phyloP scores from a whole-genome alignment of 2,329 filamentous ascomycete species.

The Colletotrichum gigasporum region DNA sequence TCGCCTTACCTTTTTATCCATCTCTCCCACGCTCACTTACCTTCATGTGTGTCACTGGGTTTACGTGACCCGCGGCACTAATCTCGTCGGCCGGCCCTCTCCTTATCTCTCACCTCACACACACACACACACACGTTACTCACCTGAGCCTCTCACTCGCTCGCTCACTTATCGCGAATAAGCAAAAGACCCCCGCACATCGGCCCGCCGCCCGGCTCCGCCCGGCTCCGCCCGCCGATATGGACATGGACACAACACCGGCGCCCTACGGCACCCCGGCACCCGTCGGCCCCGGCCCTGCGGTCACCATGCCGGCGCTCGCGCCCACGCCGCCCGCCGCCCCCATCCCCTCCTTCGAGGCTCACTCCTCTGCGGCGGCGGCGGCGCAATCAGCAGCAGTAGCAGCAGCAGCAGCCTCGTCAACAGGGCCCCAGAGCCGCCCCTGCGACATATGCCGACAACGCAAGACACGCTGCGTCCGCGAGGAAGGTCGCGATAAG shows the following conservation, averaged over 20 bases:
- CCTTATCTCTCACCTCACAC: conserved; percentile 13
- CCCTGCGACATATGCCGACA: conserved; percentile 73
- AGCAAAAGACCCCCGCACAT: background rate
- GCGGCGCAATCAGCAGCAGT: background rate
- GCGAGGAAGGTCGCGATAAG: conserved; percentile 65
- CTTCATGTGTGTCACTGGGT: conserved; percentile 13
- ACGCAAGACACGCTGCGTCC: conserved; percentile 73
- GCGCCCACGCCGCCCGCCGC: background rate
- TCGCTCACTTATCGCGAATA: background rate
- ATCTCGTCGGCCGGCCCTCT: background rate
- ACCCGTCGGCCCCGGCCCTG: conserved; percentile 6
- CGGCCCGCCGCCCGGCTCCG: conserved; percentile 23
- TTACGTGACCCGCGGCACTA: conserved; percentile 16
- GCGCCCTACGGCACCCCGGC: conserved; percentile 21
- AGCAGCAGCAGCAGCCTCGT: background rate
- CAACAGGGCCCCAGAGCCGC: conserved; percentile 39
- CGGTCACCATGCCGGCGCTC: conserved; percentile 9
- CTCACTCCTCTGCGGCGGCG: conserved; percentile 2
- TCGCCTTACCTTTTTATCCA: background rate
- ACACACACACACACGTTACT: too few species aligned
- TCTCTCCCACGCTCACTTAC: background rate
- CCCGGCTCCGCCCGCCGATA: conserved; percentile 5
- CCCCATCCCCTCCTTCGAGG: conserved; percentile 5
- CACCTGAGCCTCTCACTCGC: conserved; percentile 1
- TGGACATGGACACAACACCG: conserved; percentile 20